Conservation (phyloP, 208 protist species). For the Trypanosoma theileri region DNA sequence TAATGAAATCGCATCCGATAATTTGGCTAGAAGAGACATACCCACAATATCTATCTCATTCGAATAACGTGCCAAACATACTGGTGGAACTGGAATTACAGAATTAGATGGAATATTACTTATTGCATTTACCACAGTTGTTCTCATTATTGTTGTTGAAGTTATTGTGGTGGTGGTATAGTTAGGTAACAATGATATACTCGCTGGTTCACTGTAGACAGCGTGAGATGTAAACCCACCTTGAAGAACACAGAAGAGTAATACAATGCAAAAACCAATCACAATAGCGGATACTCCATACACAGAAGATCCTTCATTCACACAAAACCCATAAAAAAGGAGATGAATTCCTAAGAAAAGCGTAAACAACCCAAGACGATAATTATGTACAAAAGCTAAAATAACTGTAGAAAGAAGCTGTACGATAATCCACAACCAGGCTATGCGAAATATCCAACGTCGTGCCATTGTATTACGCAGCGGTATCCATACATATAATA, state of each 20-base stretch:
- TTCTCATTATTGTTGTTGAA: not conserved
- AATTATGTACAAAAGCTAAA: constrained; percentile 16
- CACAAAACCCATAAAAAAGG: constrained; percentile 12
- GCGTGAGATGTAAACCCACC: not conserved
- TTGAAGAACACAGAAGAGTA: constrained; percentile 18
- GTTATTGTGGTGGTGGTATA: not conserved
- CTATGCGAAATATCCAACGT: constrained; percentile 25
- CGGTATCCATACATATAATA: constrained; percentile 6
- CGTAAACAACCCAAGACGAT: constrained; percentile 20
- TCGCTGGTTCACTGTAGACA: constrained; percentile 15
- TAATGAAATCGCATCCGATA: constrained; percentile 41
- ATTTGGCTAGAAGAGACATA: constrained; percentile 65
- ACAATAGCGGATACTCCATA: constrained; percentile 1
- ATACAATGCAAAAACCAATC: constrained; percentile 4
- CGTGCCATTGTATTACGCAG: not conserved
- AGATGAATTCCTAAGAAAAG: constrained; percentile 17
- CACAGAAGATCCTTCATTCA: not conserved
- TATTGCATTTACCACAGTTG: not conserved
- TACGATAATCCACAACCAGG: constrained; percentile 15
- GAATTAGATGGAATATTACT: not conserved
- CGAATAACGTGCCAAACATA: constrained; percentile 45
- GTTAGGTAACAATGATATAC: not conserved
- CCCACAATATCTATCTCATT: constrained; percentile 41
- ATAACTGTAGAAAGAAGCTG: constrained; percentile 16
- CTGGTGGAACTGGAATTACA: constrained; percentile 17